These are phyloP conservation scores for Pistacia integerrima DNA, from an alignment of 345 rosid species.

Conservation along the genomic window DNA sequence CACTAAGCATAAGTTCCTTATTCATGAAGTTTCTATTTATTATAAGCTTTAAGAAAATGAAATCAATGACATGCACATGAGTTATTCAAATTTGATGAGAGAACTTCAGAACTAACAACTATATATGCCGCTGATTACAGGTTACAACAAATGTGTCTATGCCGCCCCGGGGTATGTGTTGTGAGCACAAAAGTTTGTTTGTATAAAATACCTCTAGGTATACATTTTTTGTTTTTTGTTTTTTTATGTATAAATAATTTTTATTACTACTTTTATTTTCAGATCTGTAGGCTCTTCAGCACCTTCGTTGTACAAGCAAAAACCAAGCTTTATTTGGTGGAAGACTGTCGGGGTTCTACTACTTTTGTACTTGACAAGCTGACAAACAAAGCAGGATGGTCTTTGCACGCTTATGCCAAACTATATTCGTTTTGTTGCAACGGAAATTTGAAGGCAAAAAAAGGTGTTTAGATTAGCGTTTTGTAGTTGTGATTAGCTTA, in stretches of 20 bases:
- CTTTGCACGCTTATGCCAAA: neutral
- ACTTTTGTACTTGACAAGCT: constrained; percentile 51
- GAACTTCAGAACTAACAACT: neutral
- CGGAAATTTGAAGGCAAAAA: neutral
- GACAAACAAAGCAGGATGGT: constrained; percentile 29
- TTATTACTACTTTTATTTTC: constrained; percentile 7
- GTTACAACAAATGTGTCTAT: constrained; percentile 53
- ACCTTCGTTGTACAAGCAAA: constrained; percentile 25
- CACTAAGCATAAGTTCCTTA: too few relatives aligned
- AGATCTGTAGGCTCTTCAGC: constrained; percentile 52
- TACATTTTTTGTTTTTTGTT: neutral
- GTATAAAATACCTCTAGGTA: neutral
- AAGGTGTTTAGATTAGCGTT: constrained; percentile 1
- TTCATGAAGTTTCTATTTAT: too few relatives aligned
- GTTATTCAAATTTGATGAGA: neutral
- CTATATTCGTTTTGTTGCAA: neutral
- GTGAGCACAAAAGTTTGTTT: neutral
- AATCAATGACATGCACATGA: too few relatives aligned
- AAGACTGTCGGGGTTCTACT: constrained; percentile 42
- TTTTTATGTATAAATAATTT: neutral
- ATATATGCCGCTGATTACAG: constrained; percentile 26
- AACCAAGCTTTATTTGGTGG: constrained; percentile 31
- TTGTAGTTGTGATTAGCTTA: constrained; percentile 6
- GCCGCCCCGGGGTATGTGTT: constrained; percentile 46
- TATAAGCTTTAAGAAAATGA: too few relatives aligned